Evolutionary conservation across 2,329 filamentous ascomycete genomes (phyloP), one percentile per base, ranked within the genome.

Genomic region (Talaromyces rugulosus): DNA sequence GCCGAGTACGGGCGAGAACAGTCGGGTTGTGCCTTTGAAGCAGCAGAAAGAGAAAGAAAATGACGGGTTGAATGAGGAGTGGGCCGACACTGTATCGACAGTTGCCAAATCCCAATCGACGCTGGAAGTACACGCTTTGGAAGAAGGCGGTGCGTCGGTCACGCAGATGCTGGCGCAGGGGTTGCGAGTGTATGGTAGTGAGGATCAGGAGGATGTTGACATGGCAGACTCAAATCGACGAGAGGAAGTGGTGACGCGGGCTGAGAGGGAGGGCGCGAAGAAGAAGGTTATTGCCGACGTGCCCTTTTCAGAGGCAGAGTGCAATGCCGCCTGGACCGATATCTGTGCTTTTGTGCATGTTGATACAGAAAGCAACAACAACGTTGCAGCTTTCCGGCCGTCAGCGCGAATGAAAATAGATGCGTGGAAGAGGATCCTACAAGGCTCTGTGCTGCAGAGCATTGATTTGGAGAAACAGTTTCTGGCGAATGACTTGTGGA

Each of bases 321-420:
- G 83, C 65, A 75, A 81, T 62, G 63, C 64, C 8, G 82, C 72
- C 2, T 87, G 83, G 83, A 69, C 67, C 42, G 77, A 81, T 47
- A 66, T 85, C 12, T 79, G 82, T 66, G 84, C 81, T 33, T 87
- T 86, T 71, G 80, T 85, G 62, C 69, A 75, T 63, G 68, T 69
- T 2, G 72, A 63, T 30, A 53, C 61, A 14, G 34, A 36, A 14
- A 47, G 6, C 5, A 51, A 56, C 4, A 59, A 31, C n/a, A 55
- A 62, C 40, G 63, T 47, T 57, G 66, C 61, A 5, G 79, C 76
- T 42, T 81, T 78, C 69, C 73, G 77, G 14, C 84, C 84, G 2
- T 82, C 81, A 56, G 76, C 78, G n/a, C 73, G 70, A 23, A 77
- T 77, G 40, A 78, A 81, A 51, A 67, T 81, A 16, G 73, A 78